Evolutionary conservation across 2,329 filamentous ascomycete species (phyloP).

Genomic region (Microcyclosporella mali): DNA sequence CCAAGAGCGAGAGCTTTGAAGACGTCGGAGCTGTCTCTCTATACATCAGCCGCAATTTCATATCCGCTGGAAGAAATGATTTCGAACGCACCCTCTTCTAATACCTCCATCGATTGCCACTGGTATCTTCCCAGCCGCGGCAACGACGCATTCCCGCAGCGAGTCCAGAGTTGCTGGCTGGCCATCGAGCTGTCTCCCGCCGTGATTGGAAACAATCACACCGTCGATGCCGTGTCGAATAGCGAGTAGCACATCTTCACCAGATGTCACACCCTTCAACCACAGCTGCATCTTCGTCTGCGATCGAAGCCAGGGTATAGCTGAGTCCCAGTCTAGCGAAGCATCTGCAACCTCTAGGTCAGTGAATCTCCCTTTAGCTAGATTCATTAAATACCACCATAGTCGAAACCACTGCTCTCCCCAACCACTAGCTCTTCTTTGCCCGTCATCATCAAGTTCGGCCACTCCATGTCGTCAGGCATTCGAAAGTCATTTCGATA

Average conservation of each 20-base stretch:
- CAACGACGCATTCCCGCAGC: conserved; percentile 33
- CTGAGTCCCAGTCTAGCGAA: conserved; percentile 39
- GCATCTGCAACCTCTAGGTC: too few species aligned
- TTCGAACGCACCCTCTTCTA: conserved; percentile 46
- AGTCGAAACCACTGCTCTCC: conserved; percentile 25
- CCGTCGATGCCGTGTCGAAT: conserved; percentile 29
- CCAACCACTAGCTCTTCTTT: conserved; percentile 23
- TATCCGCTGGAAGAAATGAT: too few species aligned
- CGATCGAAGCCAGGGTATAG: conserved; percentile 44
- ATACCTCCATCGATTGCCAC: conserved; percentile 58
- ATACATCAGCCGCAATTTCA: too few species aligned
- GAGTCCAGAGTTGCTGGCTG: conserved; percentile 48
- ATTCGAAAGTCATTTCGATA: conserved; percentile 47
- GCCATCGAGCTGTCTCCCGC: conserved; percentile 51
- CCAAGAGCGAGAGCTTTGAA: conserved; percentile 51
- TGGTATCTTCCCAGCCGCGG: conserved; percentile 42
- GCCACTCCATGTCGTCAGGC: conserved; percentile 15
- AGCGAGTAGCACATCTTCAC: conserved; percentile 38
- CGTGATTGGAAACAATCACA: conserved; percentile 51
- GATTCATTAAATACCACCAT: too few species aligned
- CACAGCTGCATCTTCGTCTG: conserved; percentile 44
- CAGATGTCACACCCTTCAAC: conserved; percentile 38
- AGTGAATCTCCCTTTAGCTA: too few species aligned
- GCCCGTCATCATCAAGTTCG: conserved; percentile 20
- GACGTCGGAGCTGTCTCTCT: too few species aligned